These are phyloP conservation scores for Taphrina flavorubra DNA, from an alignment of 1,139 yeast genomes.

Conservation along the genomic window DNA sequence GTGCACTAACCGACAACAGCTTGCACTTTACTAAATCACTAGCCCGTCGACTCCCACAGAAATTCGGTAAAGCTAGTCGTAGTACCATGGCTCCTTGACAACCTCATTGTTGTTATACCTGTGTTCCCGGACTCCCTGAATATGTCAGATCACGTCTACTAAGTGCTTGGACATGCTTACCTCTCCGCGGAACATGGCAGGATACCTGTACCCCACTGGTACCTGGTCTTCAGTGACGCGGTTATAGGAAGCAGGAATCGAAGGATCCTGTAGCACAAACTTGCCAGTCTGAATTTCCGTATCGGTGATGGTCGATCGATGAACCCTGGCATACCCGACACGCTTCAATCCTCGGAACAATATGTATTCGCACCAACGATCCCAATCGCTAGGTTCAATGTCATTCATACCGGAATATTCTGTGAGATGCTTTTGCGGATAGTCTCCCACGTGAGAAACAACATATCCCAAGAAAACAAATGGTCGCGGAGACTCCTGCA, in stretches of 20 bases:
- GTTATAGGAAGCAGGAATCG: slow-evolving; percentile 57
- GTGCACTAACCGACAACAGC: too few species aligned
- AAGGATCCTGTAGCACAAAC: slow-evolving; percentile 67
- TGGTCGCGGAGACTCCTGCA: slow-evolving; percentile 81
- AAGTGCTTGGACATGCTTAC: not conserved
- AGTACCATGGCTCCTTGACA: slow-evolving; percentile 68
- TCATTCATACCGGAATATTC: slow-evolving; percentile 85
- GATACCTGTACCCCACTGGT: slow-evolving; percentile 73
- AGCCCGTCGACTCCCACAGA: too few species aligned
- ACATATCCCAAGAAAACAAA: slow-evolving; percentile 82
- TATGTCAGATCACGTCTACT: not conserved
- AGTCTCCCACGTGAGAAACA: slow-evolving; percentile 82
- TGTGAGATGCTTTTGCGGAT: slow-evolving; percentile 89
- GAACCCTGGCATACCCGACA: slow-evolving; percentile 90
- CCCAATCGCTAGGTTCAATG: slow-evolving; percentile 92
- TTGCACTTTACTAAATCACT: too few species aligned
- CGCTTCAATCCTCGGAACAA: slow-evolving; percentile 84
- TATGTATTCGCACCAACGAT: slow-evolving; percentile 98
- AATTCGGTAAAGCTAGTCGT: slow-evolving; percentile 39
- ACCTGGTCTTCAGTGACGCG: slow-evolving; percentile 64
- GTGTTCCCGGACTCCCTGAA: slow-evolving; percentile 83
- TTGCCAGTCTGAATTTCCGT: slow-evolving; percentile 96
- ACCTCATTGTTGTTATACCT: slow-evolving; percentile 70
- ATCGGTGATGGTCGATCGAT: slow-evolving; percentile 92
- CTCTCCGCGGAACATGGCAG: slow-evolving; percentile 81